Evolutionary conservation across 139 green algal genomes (phyloP).

Genomic region (Closterium sp.): DNA sequence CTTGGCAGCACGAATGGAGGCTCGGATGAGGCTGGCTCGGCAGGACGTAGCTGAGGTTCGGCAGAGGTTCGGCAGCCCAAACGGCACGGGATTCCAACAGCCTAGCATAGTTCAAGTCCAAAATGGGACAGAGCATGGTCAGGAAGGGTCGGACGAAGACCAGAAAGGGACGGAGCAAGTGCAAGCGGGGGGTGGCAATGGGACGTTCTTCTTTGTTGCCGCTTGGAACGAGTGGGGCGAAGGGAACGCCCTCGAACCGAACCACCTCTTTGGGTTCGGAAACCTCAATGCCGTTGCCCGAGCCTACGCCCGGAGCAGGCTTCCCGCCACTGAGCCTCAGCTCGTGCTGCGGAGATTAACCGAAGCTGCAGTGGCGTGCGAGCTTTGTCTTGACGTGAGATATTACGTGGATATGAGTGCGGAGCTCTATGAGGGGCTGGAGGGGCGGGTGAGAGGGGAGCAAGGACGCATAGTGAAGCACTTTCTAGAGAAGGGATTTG

Average conservation of each 20-base stretch:
- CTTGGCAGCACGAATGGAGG: background rate
- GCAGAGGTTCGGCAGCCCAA: background rate
- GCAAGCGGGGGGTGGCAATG: background rate
- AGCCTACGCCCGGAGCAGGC: background rate
- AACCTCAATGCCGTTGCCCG: background rate
- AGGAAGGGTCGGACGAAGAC: background rate
- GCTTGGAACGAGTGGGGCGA: background rate
- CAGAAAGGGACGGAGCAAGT: background rate
- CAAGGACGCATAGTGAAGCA: background rate
- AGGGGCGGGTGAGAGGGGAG: background rate
- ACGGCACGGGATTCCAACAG: background rate
- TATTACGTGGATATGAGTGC: background rate
- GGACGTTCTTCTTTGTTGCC: background rate
- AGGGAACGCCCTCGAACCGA: background rate
- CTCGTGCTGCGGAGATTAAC: background rate
- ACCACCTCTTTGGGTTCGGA: background rate
- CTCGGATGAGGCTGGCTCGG: background rate
- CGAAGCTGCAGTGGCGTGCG: background rate
- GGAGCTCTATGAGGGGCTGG: background rate
- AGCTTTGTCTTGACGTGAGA: background rate
- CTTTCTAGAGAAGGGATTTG: background rate
- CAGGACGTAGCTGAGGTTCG: background rate
- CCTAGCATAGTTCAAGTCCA: background rate
- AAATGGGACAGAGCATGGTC: background rate
- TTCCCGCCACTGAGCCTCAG: background rate